Conservation (phyloP, 768 basidiomycete species). For the Pholiota microspora region DNA sequence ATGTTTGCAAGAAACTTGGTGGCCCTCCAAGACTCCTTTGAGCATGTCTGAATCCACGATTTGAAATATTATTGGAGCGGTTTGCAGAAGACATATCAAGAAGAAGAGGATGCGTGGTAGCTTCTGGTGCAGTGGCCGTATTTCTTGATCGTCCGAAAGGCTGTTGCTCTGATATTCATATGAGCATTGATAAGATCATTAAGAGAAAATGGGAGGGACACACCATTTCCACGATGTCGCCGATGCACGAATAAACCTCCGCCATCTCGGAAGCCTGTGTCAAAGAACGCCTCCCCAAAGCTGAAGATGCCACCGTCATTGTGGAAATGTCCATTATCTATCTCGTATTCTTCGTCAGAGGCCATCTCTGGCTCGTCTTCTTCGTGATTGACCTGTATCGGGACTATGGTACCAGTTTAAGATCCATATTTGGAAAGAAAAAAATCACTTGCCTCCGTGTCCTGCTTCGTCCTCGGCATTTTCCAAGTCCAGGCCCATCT, state of each 20-base stretch:
- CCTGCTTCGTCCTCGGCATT: conserved; percentile 63
- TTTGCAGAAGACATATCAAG: conserved; percentile 55
- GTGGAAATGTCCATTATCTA: conserved; percentile 32
- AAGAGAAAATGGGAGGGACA: neutral
- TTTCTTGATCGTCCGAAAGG: conserved; percentile 65
- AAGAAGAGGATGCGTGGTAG: conserved; percentile 80
- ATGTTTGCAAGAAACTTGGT: conserved; percentile 66
- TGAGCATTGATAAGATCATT: neutral
- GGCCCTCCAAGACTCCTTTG: conserved; percentile 54
- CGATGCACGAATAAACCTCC: conserved; percentile 50
- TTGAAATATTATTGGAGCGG: conserved; percentile 42
- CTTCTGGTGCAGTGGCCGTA: conserved; percentile 51
- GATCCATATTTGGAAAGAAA: neutral
- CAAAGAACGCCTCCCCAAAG: conserved; percentile 51
- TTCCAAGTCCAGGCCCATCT: conserved; percentile 44
- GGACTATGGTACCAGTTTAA: conserved; percentile 23
- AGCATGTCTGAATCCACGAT: conserved; percentile 51
- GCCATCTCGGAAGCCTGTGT: conserved; percentile 41
- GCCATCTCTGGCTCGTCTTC: conserved; percentile 61
- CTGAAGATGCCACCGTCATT: conserved; percentile 55
- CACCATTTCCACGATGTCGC: conserved; percentile 51
- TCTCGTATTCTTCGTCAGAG: conserved; percentile 63
- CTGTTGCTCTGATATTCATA: conserved; percentile 43
- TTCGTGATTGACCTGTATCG: conserved; percentile 59
- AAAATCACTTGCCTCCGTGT: conserved; percentile 42